Conservation (phyloP, 2,329 filamentous ascomycete genomes). For the Leptoxyphium fumago region DNA sequence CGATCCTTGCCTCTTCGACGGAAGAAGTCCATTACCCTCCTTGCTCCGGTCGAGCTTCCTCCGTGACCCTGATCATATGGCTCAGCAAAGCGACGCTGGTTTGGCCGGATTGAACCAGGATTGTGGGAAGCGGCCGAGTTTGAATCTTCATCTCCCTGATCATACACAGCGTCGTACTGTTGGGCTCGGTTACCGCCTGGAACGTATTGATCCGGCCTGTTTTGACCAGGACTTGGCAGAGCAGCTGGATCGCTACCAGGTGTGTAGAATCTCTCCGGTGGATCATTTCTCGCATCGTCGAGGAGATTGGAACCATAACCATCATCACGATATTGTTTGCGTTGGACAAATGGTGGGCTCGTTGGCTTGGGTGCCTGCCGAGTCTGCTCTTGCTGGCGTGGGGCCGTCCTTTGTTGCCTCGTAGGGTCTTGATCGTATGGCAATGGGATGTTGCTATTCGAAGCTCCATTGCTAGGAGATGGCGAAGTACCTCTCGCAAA, state of each 20-base stretch:
- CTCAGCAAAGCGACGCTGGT: slow-evolving; percentile 72
- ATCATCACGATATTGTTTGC: slow-evolving; percentile 9
- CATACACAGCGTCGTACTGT: not conserved
- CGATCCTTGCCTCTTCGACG: slow-evolving; percentile 60
- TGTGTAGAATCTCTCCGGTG: slow-evolving; percentile 18
- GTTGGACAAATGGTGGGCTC: slow-evolving; percentile 4
- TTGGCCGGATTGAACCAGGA: slow-evolving; percentile 42
- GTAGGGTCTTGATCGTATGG: slow-evolving; percentile 25
- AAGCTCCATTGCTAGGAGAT: slow-evolving; percentile 31
- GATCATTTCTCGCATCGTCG: slow-evolving; percentile 9
- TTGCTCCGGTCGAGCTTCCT: slow-evolving; percentile 73
- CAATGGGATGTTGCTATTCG: slow-evolving; percentile 27
- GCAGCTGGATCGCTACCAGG: slow-evolving; percentile 9
- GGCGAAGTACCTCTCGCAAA: slow-evolving; percentile 30
- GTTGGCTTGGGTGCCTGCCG: slow-evolving; percentile 1
- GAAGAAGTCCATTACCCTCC: slow-evolving; percentile 98
- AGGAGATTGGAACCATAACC: not conserved
- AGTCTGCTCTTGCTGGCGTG: slow-evolving; percentile 8
- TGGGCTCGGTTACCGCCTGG: not conserved
- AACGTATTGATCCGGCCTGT: not conserved
- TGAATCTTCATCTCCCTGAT: not conserved
- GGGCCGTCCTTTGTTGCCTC: not conserved
- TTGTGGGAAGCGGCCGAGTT: not conserved
- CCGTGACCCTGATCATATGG: slow-evolving; percentile 61
- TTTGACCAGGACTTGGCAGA: not conserved